These are phyloP conservation scores for Alliaria petiolata DNA, from an alignment of 345 rosid genomes.

Conservation along the genomic window DNA sequence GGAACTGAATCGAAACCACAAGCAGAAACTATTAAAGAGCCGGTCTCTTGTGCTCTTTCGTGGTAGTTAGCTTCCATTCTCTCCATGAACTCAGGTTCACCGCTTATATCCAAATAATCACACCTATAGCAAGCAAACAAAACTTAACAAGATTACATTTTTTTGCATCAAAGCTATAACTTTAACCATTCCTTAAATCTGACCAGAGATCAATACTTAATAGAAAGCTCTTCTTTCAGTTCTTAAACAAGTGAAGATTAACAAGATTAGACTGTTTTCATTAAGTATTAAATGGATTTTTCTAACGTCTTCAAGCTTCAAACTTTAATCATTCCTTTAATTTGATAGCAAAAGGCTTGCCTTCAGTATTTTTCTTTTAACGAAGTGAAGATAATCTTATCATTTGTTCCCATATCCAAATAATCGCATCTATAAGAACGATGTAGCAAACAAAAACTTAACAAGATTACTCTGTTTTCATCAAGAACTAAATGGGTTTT, in stretches of 20 bases:
- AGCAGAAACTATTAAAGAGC: conserved; percentile 78
- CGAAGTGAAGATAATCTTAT: too few species aligned
- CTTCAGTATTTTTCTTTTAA: too few species aligned
- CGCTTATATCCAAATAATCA: conserved; percentile 91
- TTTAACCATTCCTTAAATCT: neutral
- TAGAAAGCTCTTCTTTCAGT: too few species aligned
- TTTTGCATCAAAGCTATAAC: neutral
- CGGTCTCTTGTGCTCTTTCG: conserved; percentile 59
- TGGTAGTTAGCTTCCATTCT: conserved; percentile 66
- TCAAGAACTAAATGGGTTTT: too few species aligned
- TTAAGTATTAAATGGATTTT: too few species aligned
- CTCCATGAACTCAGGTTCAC: conserved; percentile 96
- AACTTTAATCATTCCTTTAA: too few species aligned
- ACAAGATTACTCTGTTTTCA: neutral
- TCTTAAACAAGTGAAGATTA: too few species aligned
- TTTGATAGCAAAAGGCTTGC: neutral
- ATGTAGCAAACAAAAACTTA: neutral
- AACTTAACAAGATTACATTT: neutral
- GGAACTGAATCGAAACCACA: conserved; percentile 94
- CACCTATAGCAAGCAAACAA: conserved; percentile 36
- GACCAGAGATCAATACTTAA: neutral
- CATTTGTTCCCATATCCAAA: neutral
- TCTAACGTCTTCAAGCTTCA: too few species aligned
- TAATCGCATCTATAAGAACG: neutral
- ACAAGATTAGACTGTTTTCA: too few species aligned